Conservation (phyloP, 495 filamentous ascomycete genomes). For the Glonium stellatum region DNA sequence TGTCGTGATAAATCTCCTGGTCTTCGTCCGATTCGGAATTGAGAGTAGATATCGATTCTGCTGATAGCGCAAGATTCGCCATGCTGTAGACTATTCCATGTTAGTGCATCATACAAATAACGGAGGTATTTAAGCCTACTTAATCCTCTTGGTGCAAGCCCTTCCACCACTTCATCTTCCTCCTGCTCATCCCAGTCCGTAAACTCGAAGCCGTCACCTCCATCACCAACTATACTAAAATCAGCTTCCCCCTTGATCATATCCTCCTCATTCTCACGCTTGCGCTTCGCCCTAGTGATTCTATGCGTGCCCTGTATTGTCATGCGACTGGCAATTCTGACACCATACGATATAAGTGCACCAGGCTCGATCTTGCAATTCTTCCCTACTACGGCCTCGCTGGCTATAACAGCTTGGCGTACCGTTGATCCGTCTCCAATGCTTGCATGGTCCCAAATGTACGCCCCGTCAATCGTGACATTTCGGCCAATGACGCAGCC, state of each 20-base stretch:
- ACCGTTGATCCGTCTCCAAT: slow-evolving; percentile 69
- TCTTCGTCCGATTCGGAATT: slow-evolving; percentile 42
- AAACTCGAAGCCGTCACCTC: slow-evolving; percentile 50
- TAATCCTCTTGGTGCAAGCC: slow-evolving; percentile 46
- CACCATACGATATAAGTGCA: slow-evolving; percentile 71
- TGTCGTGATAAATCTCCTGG: slow-evolving; percentile 30
- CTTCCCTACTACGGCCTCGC: slow-evolving; percentile 61
- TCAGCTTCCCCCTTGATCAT: slow-evolving; percentile 45
- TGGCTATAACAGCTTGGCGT: slow-evolving; percentile 67
- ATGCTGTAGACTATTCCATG: slow-evolving; percentile 59
- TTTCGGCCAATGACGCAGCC: slow-evolving; percentile 79
- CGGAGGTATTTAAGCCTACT: slow-evolving; percentile 34
- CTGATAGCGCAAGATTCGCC: slow-evolving; percentile 59
- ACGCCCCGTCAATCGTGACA: slow-evolving; percentile 69
- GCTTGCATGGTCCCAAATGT: slow-evolving; percentile 80
- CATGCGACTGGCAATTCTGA: slow-evolving; percentile 58
- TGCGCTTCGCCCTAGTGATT: slow-evolving; percentile 50
- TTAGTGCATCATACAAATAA: slow-evolving; percentile 3
- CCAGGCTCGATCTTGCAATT: slow-evolving; percentile 61
- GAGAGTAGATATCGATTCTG: slow-evolving; percentile 71
- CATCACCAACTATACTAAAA: slow-evolving; percentile 47
- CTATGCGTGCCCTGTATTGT: slow-evolving; percentile 45
- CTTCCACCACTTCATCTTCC: slow-evolving; percentile 41
- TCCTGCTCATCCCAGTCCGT: slow-evolving; percentile 45
- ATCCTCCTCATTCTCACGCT: slow-evolving; percentile 38